Evolutionary conservation across 495 filamentous ascomycete species (phyloP).

Genomic region (Podospora didyma): DNA sequence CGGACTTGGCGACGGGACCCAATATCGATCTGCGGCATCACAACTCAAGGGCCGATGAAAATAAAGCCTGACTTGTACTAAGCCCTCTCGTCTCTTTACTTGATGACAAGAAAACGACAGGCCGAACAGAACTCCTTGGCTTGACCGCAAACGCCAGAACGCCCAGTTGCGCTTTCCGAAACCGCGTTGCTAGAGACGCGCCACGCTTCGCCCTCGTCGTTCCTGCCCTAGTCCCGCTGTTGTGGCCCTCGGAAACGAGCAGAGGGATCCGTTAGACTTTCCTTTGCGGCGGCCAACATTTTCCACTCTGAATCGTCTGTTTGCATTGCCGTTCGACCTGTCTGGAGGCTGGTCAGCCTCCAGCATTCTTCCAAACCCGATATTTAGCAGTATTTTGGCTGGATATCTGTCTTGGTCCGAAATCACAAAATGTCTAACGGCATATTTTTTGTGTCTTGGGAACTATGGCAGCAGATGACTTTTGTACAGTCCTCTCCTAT

Average conservation of each 20-base stretch:
- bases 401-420: constrained; percentile 1
- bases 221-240: no score
- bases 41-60: not conserved
- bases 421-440: constrained; percentile 17
- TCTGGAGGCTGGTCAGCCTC: not conserved
- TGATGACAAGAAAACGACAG: no score
- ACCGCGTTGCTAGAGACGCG: no score
- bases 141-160: no score
- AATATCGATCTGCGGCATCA: not conserved
- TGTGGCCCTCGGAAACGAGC: no score
- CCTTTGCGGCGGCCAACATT: no score
- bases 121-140: no score
- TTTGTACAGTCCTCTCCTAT: constrained; percentile 59
- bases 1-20: not conserved
- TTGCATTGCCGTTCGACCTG: not conserved
- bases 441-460: constrained; percentile 74
- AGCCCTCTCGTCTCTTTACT: no score
- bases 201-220: no score
- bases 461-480: constrained; percentile 86
- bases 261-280: no score
- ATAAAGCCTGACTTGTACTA: no score
- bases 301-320: not conserved
- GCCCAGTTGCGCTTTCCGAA: no score
- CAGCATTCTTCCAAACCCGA: not conserved
- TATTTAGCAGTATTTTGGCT: constrained; percentile 5